A percentile compares a stretch with the other conserved stretches of the same genome.
Conservation (phyloP, 768 basidiomycete genomes). For the Tricholomella constricta region DNA sequence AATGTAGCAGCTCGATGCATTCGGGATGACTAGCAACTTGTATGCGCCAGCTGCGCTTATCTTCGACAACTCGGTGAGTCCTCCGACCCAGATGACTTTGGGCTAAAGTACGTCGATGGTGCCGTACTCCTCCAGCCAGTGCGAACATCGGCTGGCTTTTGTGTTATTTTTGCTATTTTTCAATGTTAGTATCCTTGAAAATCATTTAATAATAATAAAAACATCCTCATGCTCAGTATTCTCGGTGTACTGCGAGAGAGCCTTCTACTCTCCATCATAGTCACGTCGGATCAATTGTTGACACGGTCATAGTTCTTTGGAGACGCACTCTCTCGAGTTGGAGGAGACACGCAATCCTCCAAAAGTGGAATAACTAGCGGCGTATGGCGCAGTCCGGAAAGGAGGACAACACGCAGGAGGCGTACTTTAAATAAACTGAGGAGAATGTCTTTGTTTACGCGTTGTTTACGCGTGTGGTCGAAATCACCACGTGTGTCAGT, state of each 20-base stretch:
- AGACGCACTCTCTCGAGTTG: conserved; percentile 40
- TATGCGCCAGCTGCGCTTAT: conserved; percentile 41
- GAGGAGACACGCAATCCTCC: conserved; percentile 43
- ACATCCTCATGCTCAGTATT: no score
- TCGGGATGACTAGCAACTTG: conserved; percentile 49
- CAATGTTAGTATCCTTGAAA: conserved; percentile 37
- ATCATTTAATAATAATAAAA: no score
- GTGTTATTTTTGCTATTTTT: conserved; percentile 48
- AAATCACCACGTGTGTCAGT: neutral
- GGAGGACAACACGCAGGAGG: conserved; percentile 29
- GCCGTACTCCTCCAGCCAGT: conserved; percentile 43
- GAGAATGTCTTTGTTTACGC: conserved; percentile 2
- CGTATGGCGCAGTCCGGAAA: conserved; percentile 37
- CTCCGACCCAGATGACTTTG: conserved; percentile 33
- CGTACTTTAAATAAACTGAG: neutral
- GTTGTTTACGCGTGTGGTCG: neutral
- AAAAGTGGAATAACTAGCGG: conserved; percentile 44
- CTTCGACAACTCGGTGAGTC: conserved; percentile 33
- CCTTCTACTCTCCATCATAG: neutral
- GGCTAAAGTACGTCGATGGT: conserved; percentile 32
- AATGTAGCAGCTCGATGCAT: conserved; percentile 49
- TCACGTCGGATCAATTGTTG: neutral
- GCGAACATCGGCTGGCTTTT: conserved; percentile 46
- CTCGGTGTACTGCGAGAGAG: conserved; percentile 18
- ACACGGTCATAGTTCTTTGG: conserved; percentile 25